A percentile compares a stretch with the other conserved stretches of the same genome.
These are phyloP conservation scores for Kewa caespitosa DNA, from an alignment of 179 eudicot species.

Conservation along the genomic window DNA sequence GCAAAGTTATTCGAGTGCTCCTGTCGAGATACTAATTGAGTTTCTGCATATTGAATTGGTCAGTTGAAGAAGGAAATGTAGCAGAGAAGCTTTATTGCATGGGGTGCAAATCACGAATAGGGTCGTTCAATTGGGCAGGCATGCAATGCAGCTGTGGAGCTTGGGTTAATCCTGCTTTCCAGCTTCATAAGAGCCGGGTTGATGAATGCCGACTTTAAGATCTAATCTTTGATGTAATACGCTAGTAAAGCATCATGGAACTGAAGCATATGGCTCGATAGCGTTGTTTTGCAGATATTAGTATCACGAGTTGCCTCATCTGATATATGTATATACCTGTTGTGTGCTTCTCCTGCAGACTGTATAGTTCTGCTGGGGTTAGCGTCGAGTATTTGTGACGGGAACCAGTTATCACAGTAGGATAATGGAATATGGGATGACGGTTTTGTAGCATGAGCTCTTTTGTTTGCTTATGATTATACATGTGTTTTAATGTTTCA, in stretches of 20 bases:
- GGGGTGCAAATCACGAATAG: conserved; percentile 73
- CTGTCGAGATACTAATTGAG: neutral
- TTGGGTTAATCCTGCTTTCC: conserved; percentile 86
- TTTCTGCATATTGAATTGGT: conserved; percentile 3
- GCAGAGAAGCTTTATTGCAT: conserved; percentile 72
- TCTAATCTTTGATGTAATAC: neutral
- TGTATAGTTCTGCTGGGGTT: too few species aligned
- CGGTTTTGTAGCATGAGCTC: too few species aligned
- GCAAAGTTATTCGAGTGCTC: too few species aligned
- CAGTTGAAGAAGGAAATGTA: conserved; percentile 79
- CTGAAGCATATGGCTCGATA: conserved; percentile 7
- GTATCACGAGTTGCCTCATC: too few species aligned
- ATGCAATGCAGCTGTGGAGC: conserved; percentile 85
- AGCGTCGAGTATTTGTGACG: too few species aligned
- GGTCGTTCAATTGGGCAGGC: conserved; percentile 82
- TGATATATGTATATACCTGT: too few species aligned
- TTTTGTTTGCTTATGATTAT: too few species aligned
- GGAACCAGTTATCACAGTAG: too few species aligned
- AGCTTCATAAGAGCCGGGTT: conserved; percentile 66
- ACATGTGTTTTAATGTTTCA: too few species aligned
- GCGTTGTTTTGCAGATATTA: too few species aligned
- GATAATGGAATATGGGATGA: too few species aligned
- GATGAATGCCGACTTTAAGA: conserved; percentile 58
- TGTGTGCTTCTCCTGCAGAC: too few species aligned
- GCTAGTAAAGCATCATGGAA: neutral